Evolutionary conservation across 441 rosid species (phyloP).

Genomic region (Flueggea neowawraea): DNA sequence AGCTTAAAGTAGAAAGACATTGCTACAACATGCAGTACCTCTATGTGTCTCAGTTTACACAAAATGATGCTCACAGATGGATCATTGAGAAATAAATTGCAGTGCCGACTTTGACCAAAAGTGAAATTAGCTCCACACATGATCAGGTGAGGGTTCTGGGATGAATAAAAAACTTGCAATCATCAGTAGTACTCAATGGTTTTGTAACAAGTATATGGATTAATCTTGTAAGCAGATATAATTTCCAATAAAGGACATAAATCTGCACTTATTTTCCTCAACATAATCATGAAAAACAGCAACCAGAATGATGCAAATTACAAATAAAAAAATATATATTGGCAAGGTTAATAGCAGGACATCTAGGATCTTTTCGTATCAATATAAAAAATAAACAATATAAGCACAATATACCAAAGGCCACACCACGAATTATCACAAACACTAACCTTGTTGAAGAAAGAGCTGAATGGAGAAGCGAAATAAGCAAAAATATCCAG

Average conservation of each 20-base stretch:
- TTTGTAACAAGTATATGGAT: constrained; percentile 1
- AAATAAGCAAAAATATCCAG: constrained; percentile 8
- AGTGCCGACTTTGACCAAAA: constrained; percentile 72
- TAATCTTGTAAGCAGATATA: neutral
- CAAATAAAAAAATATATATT: no score
- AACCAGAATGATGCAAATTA: neutral
- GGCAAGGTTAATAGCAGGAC: no score
- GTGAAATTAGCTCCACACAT: constrained; percentile 59
- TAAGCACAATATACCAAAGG: no score
- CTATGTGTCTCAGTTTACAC: constrained; percentile 75
- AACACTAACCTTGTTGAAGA: constrained; percentile 12
- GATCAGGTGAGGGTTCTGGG: constrained; percentile 75
- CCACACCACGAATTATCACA: neutral
- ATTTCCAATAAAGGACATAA: neutral
- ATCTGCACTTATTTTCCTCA: neutral
- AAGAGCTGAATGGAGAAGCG: constrained; percentile 13
- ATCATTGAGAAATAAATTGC: constrained; percentile 79
- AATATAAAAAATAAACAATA: no score
- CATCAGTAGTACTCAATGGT: constrained; percentile 19
- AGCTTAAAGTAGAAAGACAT: neutral
- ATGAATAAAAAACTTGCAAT: constrained; percentile 16
- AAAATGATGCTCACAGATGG: constrained; percentile 46
- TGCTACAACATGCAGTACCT: constrained; percentile 40
- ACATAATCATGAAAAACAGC: neutral
- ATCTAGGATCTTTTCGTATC: no score